phyloP scores from a whole-genome alignment of 2,329 filamentous ascomycete genomes.

The Davidsoniella neocaledoniae region DNA sequence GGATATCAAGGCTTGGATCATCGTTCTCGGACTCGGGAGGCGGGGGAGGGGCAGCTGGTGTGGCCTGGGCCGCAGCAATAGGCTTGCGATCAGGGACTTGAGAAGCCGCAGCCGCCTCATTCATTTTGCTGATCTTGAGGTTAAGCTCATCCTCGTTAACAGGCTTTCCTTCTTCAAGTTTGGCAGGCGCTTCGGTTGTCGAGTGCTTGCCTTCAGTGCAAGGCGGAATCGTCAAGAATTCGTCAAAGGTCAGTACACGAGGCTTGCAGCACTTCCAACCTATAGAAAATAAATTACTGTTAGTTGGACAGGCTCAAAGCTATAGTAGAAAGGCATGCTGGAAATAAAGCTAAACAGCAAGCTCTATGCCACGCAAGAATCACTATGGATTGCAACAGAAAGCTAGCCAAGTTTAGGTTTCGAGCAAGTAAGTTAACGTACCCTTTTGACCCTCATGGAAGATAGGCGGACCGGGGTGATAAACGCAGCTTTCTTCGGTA shows the following conservation, averaged over 20 bases:
- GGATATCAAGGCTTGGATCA: slow-evolving; percentile 56
- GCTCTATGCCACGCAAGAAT: no score
- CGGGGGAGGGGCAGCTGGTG: slow-evolving; percentile 38
- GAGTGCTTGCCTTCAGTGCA: slow-evolving; percentile 91
- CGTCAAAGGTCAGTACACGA: slow-evolving; percentile 90
- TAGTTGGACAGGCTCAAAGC: not conserved
- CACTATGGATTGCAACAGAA: no score
- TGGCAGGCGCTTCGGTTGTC: slow-evolving; percentile 55
- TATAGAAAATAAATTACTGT: slow-evolving; percentile 22
- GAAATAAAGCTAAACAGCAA: not conserved
- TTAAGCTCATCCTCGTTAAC: slow-evolving; percentile 26
- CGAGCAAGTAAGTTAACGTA: slow-evolving; percentile 25
- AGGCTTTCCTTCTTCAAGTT: slow-evolving; percentile 40
- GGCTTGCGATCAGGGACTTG: slow-evolving; percentile 25
- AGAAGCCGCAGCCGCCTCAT: slow-evolving; percentile 24
- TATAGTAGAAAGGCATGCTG: no score
- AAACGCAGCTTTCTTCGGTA: slow-evolving; percentile 59
- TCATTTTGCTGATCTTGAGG: slow-evolving; percentile 37
- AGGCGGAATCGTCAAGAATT: slow-evolving; percentile 83
- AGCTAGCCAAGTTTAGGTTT: not conserved
- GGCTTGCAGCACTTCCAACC: slow-evolving; percentile 99
- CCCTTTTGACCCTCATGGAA: slow-evolving; percentile 99
- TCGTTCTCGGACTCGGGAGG: slow-evolving; percentile 73
- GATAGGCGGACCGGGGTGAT: slow-evolving; percentile 83
- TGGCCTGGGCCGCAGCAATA: slow-evolving; percentile 25